Conservation (phyloP, 257 asterid species). For the Mentha longifolia region DNA sequence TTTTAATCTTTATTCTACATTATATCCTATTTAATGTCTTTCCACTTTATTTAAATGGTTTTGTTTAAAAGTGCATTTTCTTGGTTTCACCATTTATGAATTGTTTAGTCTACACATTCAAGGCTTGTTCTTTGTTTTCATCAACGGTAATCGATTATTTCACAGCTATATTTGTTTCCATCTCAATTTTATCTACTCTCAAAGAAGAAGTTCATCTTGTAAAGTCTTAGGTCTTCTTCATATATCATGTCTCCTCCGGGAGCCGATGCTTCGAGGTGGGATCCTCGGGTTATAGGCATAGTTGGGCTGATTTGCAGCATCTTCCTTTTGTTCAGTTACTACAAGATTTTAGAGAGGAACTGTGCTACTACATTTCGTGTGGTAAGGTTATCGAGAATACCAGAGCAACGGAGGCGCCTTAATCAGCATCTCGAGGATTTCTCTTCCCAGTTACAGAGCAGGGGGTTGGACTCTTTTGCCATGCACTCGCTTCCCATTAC, state of each 20-base stretch:
- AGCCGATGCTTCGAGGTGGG: slow-evolving; percentile 46
- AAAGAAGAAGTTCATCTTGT: neutral
- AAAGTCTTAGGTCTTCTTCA: neutral
- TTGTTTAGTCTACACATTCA: slow-evolving; percentile 20
- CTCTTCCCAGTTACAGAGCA: slow-evolving; percentile 56
- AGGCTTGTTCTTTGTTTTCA: slow-evolving; percentile 29
- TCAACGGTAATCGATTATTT: slow-evolving; percentile 12
- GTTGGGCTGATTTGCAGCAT: slow-evolving; percentile 55
- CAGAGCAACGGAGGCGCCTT: slow-evolving; percentile 43
- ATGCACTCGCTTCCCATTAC: slow-evolving; percentile 68
- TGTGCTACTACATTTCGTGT: slow-evolving; percentile 31
- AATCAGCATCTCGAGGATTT: slow-evolving; percentile 51
- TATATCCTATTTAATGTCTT: too few relatives aligned
- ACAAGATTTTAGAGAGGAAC: slow-evolving; percentile 46
- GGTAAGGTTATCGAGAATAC: slow-evolving; percentile 33
- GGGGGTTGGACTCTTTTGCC: slow-evolving; percentile 54
- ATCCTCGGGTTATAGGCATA: slow-evolving; percentile 52
- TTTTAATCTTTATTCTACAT: neutral
- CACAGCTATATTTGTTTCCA: neutral
- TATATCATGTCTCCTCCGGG: slow-evolving; percentile 41
- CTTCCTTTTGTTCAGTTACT: slow-evolving; percentile 50
- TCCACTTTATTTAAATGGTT: neutral
- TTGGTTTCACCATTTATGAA: slow-evolving; percentile 19
- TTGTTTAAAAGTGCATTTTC: neutral
- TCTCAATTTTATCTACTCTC: neutral